Evolutionary conservation across 495 filamentous ascomycete genomes (phyloP).

Genomic region (Immersiella caudata): DNA sequence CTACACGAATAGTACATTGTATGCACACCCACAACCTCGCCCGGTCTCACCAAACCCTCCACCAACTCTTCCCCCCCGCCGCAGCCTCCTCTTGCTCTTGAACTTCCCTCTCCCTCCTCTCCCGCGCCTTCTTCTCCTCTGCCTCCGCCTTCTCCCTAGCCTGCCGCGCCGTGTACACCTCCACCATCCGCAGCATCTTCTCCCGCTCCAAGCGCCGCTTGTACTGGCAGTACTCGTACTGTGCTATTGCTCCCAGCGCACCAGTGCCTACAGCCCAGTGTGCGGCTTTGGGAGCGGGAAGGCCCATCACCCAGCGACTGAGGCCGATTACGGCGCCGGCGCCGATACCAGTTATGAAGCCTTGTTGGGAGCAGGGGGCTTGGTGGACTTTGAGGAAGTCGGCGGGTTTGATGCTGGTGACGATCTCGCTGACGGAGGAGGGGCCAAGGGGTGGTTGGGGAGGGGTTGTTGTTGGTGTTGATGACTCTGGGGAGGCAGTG

Average conservation of each 20-base stretch:
- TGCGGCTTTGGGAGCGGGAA: conserved; percentile 58
- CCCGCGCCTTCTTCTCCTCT: conserved; percentile 27
- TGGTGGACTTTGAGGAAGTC: conserved; percentile 77
- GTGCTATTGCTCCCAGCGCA: conserved; percentile 60
- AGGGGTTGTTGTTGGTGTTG: conserved; percentile 11
- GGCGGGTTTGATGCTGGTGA: conserved; percentile 64
- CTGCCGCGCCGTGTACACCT: conserved; percentile 66
- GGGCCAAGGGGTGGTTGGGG: conserved; percentile 36
- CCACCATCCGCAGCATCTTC: conserved; percentile 77
- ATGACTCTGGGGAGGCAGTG: not conserved
- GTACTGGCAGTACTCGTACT: conserved; percentile 81
- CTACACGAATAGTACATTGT: conserved; percentile 5
- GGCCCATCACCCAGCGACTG: conserved; percentile 67
- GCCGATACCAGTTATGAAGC: conserved; percentile 79
- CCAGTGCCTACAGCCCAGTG: conserved; percentile 88
- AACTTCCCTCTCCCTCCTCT: conserved; percentile 38
- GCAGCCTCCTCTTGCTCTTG: conserved; percentile 14
- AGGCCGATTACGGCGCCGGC: conserved; percentile 74
- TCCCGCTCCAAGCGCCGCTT: conserved; percentile 69
- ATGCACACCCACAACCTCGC: not conserved
- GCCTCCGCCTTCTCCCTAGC: conserved; percentile 51
- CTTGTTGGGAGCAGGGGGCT: conserved; percentile 80
- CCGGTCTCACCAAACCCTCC: conserved; percentile 53
- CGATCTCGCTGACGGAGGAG: conserved; percentile 61
- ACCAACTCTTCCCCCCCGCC: conserved; percentile 41